Conservation (phyloP, 2,329 filamentous ascomycete species). For the Berkeleyomyces rouxiae region DNA sequence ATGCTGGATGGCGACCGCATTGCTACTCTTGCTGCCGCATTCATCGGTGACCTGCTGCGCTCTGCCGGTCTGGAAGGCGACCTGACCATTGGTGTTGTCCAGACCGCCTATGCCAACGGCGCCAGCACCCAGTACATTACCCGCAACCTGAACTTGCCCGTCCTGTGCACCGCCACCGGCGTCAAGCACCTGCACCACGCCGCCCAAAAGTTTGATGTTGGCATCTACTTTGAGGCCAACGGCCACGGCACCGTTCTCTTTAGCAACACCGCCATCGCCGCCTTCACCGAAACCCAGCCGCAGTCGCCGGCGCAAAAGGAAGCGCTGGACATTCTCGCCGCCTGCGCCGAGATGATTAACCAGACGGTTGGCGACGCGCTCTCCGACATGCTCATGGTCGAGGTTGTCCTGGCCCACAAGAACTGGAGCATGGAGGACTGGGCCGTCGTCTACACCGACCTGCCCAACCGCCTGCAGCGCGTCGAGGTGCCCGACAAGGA, state of each 20-base stretch:
- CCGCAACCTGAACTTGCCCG: conserved; percentile 72
- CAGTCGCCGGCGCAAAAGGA: conserved; percentile 85
- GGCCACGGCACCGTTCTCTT: conserved; percentile 95
- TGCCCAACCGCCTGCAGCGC: conserved; percentile 87
- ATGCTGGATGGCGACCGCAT: conserved; percentile 95
- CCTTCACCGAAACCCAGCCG: conserved; percentile 63
- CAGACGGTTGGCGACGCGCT: conserved; percentile 94
- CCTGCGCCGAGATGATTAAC: conserved; percentile 84
- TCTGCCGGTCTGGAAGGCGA: conserved; percentile 64
- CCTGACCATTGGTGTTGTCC: conserved; percentile 82
- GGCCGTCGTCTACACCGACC: conserved; percentile 81
- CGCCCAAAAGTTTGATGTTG: conserved; percentile 86
- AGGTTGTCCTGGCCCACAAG: conserved; percentile 92
- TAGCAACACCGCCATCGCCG: conserved; percentile 63
- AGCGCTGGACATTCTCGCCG: conserved; percentile 68
- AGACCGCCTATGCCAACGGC: conserved; percentile 96
- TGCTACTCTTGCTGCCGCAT: conserved; percentile 81
- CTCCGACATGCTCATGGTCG: conserved; percentile 88
- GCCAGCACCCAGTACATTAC: conserved; percentile 84
- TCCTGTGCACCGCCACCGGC: conserved; percentile 84
- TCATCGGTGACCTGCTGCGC: conserved; percentile 75
- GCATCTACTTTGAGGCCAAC: conserved; percentile 97
- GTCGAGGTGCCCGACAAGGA: conserved; percentile 81
- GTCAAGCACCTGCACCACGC: conserved; percentile 97
- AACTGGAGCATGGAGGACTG: conserved; percentile 79